Conservation (phyloP, 2,329 filamentous ascomycete species). For the Colletotrichum sp. region DNA sequence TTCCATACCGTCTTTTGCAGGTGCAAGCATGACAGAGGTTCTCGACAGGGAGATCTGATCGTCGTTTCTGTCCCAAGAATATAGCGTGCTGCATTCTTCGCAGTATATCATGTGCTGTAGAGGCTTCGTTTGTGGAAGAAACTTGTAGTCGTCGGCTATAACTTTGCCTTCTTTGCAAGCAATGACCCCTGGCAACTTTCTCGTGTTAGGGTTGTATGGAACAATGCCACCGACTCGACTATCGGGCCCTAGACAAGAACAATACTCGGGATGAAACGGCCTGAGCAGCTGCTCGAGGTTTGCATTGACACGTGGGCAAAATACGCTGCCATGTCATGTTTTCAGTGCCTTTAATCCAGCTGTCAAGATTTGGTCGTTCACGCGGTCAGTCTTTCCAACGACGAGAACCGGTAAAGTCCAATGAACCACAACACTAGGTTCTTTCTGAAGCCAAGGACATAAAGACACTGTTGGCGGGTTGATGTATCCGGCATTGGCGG, state of each 20-base stretch:
- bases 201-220: fast-evolving
- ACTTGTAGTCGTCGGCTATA: fast-evolving
- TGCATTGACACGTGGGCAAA: fast-evolving
- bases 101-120: fast-evolving
- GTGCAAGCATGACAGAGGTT: not conserved
- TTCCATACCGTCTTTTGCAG: not conserved
- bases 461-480: fast-evolving
- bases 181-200: fast-evolving
- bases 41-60: not conserved
- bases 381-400: not conserved
- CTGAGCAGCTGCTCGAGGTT: not conserved
- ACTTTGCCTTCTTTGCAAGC: not conserved
- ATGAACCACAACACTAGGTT: not conserved
- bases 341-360: not conserved
- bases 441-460: not conserved
- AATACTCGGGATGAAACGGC: not conserved
- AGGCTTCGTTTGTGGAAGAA: not conserved
- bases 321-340: not conserved
- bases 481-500: not conserved
- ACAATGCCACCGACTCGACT: not conserved
- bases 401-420: fast-evolving
- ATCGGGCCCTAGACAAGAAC: not conserved
- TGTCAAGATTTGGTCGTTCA: fast-evolving
- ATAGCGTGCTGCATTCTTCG: not conserved
- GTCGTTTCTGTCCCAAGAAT: not conserved